Base-by-base conservation (phyloP, 2,329 filamentous ascomycete species). In the Talaromyces pinophilus region DNA sequence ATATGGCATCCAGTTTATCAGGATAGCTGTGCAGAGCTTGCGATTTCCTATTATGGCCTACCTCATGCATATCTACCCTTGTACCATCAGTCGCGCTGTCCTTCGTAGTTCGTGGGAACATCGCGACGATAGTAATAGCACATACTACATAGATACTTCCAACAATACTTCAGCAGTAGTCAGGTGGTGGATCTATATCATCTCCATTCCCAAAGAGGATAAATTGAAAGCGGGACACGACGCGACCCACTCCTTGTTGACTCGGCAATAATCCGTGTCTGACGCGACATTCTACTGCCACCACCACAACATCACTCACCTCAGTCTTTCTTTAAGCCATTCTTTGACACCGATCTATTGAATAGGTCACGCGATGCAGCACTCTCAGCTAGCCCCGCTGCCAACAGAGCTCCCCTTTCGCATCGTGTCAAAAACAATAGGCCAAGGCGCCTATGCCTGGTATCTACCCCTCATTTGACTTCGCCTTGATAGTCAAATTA, bases 371-470 rank as follows among this genome's bases (percentile, higher is more conserved):
- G 52, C 19, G n/a, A 87, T 88, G 82, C 84, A 83, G 74, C 85
- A 96, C 86, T 96, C 93, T 71, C 95, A 99, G 81, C 82, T 93
- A 72, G 93, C 93, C 75, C 93, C 94, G 70, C 83, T 98, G 61
- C 95, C 95, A 28, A 75, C 73, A 69, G 88, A 97, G 74, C 85
- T 99, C 60, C 95, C 95, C 62, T 99, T 99, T 79, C 89, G 94
- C 70, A 90, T 99, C 75, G 87, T 99, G 73, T 98, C 95, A 68
- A 95, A 95, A 78, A 99, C 95, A 15, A 97, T 99, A 73, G 95
- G 95, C 65, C 90, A 92, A 77, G 95, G 95, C 72, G 95, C 95
- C 72, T 99, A 99, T 85, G 95, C 95, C 77, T 98, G 93, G 94
- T 97, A 67, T 52, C 67, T 17, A 63, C 50, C 28, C 62, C 65